Conservation (phyloP, 139 green algal species). For the Edaphochlamys debaryana region DNA sequence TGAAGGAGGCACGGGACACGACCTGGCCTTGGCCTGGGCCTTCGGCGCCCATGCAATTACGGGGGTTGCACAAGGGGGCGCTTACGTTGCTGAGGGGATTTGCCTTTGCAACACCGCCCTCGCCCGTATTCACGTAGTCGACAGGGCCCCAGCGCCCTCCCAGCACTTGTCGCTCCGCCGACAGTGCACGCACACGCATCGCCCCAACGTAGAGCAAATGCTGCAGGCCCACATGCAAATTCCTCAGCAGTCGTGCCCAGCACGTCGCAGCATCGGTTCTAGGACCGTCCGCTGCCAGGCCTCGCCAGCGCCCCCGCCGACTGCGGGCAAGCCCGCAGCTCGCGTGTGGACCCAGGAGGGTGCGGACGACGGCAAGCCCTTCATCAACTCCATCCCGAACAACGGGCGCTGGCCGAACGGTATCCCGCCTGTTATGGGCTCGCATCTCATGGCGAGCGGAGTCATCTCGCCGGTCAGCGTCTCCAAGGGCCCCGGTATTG, state of each 20-base stretch:
- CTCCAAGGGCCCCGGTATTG: constrained; percentile 72
- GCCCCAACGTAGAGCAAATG: too few species aligned
- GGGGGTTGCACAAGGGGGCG: too few species aligned
- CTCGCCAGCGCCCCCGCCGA: neutral
- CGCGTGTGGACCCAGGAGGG: neutral
- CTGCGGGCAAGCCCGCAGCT: neutral
- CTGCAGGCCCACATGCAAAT: neutral
- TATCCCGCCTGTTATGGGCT: constrained; percentile 90
- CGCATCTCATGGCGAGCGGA: constrained; percentile 87
- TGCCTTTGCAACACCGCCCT: too few species aligned
- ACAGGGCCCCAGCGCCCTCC: too few species aligned
- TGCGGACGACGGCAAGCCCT: constrained; percentile 26
- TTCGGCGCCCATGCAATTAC: too few species aligned
- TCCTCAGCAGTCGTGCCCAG: too few species aligned
- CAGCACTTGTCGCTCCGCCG: too few species aligned
- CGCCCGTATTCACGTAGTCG: too few species aligned
- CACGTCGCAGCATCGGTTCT: neutral
- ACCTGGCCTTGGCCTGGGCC: too few species aligned
- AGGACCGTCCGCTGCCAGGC: constrained; percentile 12
- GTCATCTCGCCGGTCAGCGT: constrained; percentile 73
- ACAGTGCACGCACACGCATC: too few species aligned
- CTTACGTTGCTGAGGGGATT: too few species aligned
- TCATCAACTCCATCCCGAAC: constrained; percentile 75
- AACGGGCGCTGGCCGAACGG: constrained; percentile 74
- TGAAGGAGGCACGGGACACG: too few species aligned